Conservation (phyloP, 495 filamentous ascomycete species). For the Penicilliopsis zonata region DNA sequence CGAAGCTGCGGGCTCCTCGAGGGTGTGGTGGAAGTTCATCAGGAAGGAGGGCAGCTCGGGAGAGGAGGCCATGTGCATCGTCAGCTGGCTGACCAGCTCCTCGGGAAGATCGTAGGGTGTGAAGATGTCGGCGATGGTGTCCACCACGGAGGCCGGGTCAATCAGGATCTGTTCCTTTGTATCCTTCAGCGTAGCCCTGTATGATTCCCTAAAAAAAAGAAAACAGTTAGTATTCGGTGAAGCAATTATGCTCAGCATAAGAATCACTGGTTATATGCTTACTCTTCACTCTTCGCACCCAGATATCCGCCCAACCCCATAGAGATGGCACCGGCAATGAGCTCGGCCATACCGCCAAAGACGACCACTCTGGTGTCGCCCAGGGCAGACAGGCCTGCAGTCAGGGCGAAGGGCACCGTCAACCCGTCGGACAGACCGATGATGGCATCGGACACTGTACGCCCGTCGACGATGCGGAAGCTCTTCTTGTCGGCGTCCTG, state of each 20-base stretch:
- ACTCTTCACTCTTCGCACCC: conserved; percentile 60
- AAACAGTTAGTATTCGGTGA: no score
- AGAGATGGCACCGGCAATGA: conserved; percentile 46
- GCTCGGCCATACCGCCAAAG: conserved; percentile 45
- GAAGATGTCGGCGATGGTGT: conserved; percentile 39
- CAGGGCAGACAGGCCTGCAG: conserved; percentile 42
- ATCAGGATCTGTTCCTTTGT: conserved; percentile 29
- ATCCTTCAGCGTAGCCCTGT: conserved; percentile 35
- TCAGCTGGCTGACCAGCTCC: conserved; percentile 30
- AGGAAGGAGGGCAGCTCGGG: conserved; percentile 40
- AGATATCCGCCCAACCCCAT: conserved; percentile 52
- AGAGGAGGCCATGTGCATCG: conserved; percentile 32
- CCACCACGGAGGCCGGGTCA: conserved; percentile 21
- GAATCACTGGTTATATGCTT: conserved; percentile 11
- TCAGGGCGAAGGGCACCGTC: conserved; percentile 49
- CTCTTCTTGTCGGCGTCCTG: conserved; percentile 8
- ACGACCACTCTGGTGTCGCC: conserved; percentile 43
- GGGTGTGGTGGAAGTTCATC: conserved; percentile 46
- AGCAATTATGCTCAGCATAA: no score
- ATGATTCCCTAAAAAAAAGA: conserved; percentile 33
- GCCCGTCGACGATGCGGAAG: conserved; percentile 27
- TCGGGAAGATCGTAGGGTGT: conserved; percentile 41
- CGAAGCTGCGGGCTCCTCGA: conserved; percentile 35
- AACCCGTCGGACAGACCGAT: conserved; percentile 50
- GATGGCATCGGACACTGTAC: conserved; percentile 45